phyloP scores from a whole-genome alignment of 495 filamentous ascomycete genomes.

The Podospora didyma region DNA sequence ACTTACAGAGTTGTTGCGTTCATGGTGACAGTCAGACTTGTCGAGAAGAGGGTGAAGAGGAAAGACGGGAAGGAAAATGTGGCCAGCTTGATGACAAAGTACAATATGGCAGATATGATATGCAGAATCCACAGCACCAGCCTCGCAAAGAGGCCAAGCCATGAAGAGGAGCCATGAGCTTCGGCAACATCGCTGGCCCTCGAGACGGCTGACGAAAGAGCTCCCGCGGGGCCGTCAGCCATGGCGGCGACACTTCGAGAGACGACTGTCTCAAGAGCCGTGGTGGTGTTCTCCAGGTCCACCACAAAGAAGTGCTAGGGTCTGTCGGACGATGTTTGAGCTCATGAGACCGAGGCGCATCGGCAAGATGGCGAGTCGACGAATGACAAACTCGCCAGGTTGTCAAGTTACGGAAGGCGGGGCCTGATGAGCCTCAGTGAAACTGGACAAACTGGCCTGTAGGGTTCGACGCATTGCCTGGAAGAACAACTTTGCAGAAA shows the following conservation, averaged over 20 bases:
- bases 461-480: too few species aligned
- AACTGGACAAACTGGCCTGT: too few species aligned
- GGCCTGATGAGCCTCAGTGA: too few species aligned
- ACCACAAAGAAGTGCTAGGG: background rate
- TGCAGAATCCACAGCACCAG: conserved; percentile 52
- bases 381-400: too few species aligned
- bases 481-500: too few species aligned
- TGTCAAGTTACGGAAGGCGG: too few species aligned
- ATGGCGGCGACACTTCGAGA: conserved; percentile 8
- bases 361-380: too few species aligned
- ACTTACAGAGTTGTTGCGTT: conserved; percentile 90
- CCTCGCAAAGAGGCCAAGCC: conserved; percentile 44
- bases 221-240: conserved; percentile 13
- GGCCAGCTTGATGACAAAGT: conserved; percentile 77
- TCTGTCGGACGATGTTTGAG: too few species aligned
- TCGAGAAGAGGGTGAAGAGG: conserved; percentile 92
- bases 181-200: conserved; percentile 35
- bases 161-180: conserved; percentile 37
- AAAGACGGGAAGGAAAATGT: conserved; percentile 87
- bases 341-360: too few species aligned
- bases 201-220: conserved; percentile 30
- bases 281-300: conserved; percentile 7
- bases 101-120: conserved; percentile 70
- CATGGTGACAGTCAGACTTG: conserved; percentile 93
- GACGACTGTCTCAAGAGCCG: background rate